These are phyloP conservation scores for Apiotrichum laibachii DNA, from an alignment of 1,284 basidiomycete genomes.

Conservation along the genomic window DNA sequence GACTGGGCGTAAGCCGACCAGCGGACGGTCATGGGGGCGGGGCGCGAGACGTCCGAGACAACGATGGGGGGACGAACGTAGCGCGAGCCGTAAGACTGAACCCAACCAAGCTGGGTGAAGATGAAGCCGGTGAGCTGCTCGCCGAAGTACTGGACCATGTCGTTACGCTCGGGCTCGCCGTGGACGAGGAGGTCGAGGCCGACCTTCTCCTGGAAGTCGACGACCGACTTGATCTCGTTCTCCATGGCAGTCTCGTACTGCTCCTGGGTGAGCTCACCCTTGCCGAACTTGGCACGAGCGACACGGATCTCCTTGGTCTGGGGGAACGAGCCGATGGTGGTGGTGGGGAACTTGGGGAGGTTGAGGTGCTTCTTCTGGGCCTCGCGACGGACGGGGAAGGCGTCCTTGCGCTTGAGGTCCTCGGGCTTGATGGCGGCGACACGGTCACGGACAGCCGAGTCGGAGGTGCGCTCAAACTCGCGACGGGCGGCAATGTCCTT, in stretches of 20 bases:
- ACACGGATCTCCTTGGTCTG: slow-evolving; percentile 99
- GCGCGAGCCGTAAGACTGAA: slow-evolving; percentile 83
- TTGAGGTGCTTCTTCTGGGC: slow-evolving; percentile 85
- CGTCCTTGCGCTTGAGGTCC: slow-evolving; percentile 83
- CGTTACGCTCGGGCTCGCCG: slow-evolving; percentile 98
- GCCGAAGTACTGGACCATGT: slow-evolving; percentile 99
- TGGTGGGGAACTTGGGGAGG: slow-evolving; percentile 97
- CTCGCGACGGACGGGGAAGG: slow-evolving; percentile 83
- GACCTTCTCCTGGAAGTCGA: slow-evolving; percentile 93
- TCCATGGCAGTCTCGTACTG: slow-evolving; percentile 99
- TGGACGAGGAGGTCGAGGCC: slow-evolving; percentile 97
- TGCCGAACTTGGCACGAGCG: slow-evolving; percentile 91
- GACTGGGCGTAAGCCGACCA: slow-evolving; percentile 98
- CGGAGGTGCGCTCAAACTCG: slow-evolving; percentile 90
- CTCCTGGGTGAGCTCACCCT: slow-evolving; percentile 80
- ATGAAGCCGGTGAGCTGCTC: slow-evolving; percentile 94
- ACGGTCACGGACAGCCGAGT: slow-evolving; percentile 93
- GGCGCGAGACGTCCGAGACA: slow-evolving; percentile 95
- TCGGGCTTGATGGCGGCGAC: slow-evolving; percentile 87
- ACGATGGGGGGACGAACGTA: slow-evolving; percentile 99
- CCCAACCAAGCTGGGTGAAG: slow-evolving; percentile 87
- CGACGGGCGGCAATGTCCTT: slow-evolving; percentile 91
- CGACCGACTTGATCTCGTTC: slow-evolving; percentile 93
- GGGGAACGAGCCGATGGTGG: slow-evolving; percentile 98
- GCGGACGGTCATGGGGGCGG: slow-evolving; percentile 89